Percentiles rank a stretch among this genome's conserved stretches.
Conservation (phyloP, 805 yeast genomes). For the Hanseniaspora clermontiae region DNA sequence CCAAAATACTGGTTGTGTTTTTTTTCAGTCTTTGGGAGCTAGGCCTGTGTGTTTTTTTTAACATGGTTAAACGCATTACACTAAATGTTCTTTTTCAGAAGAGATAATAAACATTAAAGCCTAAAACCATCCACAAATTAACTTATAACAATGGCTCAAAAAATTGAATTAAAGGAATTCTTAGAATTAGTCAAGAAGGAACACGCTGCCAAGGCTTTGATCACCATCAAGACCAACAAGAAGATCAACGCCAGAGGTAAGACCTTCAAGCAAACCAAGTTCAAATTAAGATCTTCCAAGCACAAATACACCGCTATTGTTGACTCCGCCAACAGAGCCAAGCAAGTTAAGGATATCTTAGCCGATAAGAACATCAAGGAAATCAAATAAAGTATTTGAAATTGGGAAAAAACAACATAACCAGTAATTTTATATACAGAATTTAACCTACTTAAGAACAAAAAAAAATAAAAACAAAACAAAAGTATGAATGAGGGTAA, state of each 20-base stretch:
- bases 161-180: conserved; percentile 95
- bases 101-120: neutral
- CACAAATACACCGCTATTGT: conserved; percentile 90
- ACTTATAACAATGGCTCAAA: conserved; percentile 32
- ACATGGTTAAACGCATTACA: neutral
- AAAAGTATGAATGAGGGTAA: neutral
- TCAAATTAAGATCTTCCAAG: conserved; percentile 96
- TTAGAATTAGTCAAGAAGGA: conserved; percentile 87
- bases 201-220: conserved; percentile 71
- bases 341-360: conserved; percentile 92
- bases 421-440: conserved; percentile 7
- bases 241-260: conserved; percentile 71
- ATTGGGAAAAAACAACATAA: neutral
- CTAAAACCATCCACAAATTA: conserved; percentile 8
- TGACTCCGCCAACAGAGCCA: conserved; percentile 91
- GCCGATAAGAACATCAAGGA: conserved; percentile 68
- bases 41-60: too few relatives aligned
- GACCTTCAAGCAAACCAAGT: conserved; percentile 86
- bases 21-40: neutral
- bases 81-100: neutral
- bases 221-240: conserved; percentile 87
- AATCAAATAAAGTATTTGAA: conserved; percentile 31
- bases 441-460: conserved; percentile 2
- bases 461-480: neutral
- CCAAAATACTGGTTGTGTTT: neutral